phyloP scores from a whole-genome alignment of 495 filamentous ascomycete species.

The Penicillium taxi region DNA sequence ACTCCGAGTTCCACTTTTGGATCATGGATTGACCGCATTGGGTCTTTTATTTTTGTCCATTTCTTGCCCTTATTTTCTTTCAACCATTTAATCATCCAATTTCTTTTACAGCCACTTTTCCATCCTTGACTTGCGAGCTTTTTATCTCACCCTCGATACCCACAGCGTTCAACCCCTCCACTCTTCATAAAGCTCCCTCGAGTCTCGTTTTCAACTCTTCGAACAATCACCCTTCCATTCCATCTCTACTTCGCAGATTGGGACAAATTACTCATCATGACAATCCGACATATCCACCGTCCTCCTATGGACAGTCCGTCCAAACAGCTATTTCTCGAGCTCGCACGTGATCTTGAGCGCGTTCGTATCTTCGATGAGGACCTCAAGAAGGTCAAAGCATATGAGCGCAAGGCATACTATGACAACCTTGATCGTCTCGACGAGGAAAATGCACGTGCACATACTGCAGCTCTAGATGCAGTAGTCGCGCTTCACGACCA shows the following conservation, averaged over 20 bases:
- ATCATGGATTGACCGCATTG: no score
- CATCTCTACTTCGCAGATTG: constrained; percentile 3
- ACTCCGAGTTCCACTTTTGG: no score
- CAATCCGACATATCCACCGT: constrained; percentile 16
- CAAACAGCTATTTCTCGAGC: constrained; percentile 41
- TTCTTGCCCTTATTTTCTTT: no score
- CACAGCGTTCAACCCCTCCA: background rate
- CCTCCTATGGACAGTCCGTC: constrained; percentile 40
- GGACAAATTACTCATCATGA: constrained; percentile 14
- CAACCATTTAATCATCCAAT: no score
- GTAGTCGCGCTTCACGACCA: constrained; percentile 56
- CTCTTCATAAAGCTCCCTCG: background rate
- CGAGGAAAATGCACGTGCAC: constrained; percentile 36
- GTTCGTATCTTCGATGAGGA: constrained; percentile 32
- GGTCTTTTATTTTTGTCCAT: no score
- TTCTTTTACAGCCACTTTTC: no score
- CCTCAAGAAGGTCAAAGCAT: constrained; percentile 36
- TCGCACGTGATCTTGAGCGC: constrained; percentile 33
- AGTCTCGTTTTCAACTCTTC: no score
- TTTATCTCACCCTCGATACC: no score
- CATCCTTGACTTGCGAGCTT: no score
- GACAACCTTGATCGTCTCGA: constrained; percentile 40
- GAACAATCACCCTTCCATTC: background rate
- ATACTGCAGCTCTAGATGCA: constrained; percentile 54
- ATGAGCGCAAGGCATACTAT: constrained; percentile 38